A percentile compares a stretch with the other conserved stretches of the same genome.
Conservation (phyloP, 495 filamentous ascomycete species). For the Hypomontagnella submonticulosa region DNA sequence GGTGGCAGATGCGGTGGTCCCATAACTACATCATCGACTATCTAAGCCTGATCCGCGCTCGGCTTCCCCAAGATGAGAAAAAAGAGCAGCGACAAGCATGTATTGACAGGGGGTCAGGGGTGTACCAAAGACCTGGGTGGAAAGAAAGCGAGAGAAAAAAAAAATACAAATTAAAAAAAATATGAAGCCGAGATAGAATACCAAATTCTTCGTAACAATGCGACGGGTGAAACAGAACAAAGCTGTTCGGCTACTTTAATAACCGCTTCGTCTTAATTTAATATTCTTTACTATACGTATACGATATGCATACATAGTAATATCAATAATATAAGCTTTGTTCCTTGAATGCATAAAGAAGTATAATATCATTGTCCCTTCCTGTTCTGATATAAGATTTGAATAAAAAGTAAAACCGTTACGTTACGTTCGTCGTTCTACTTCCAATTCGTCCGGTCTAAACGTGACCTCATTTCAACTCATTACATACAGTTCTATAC, state of each 20-base stretch:
- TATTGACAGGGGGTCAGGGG: conserved; percentile 34
- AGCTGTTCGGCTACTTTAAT: not conserved
- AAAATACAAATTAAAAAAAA: conserved; percentile 19
- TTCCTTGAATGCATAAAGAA: too few species aligned
- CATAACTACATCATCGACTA: conserved; percentile 47
- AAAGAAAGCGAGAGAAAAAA: conserved; percentile 18
- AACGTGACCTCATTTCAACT: conserved; percentile 36
- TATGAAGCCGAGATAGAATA: conserved; percentile 4
- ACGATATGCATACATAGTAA: not conserved
- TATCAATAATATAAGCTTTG: too few species aligned
- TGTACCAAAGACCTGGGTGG: conserved; percentile 47
- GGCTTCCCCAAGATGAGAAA: conserved; percentile 46
- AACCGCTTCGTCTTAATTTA: conserved; percentile 19
- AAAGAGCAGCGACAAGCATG: conserved; percentile 35
- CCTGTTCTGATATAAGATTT: not conserved
- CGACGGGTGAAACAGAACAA: too few species aligned
- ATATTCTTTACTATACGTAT: too few species aligned
- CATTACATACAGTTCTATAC: conserved; percentile 6
- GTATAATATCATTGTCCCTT: too few species aligned
- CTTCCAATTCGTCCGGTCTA: conserved; percentile 29
- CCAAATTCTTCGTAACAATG: not conserved
- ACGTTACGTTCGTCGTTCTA: conserved; percentile 27
- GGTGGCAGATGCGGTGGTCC: conserved; percentile 45
- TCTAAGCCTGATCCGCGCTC: conserved; percentile 44
- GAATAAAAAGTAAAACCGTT: conserved; percentile 28